phyloP scores from a whole-genome alignment of 495 filamentous ascomycete species.

The Xylaria scruposa region DNA sequence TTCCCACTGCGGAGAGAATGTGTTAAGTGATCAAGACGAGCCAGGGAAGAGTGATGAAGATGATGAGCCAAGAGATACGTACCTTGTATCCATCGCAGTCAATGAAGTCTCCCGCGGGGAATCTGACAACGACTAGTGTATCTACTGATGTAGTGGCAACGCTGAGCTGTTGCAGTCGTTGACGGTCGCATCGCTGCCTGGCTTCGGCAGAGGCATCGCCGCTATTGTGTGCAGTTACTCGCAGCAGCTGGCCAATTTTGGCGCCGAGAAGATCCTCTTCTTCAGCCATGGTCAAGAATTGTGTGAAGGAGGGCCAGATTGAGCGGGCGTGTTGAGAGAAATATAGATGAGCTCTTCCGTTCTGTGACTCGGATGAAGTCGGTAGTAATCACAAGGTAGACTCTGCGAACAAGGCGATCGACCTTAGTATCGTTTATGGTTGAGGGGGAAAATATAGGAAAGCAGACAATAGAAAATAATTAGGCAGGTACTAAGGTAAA shows the following conservation, averaged over 20 bases:
- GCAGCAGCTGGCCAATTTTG: not conserved
- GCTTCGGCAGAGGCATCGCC: not conserved
- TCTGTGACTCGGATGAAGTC: not conserved
- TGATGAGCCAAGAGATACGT: slow-evolving; percentile 17
- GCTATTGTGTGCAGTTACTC: not conserved
- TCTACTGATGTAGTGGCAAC: slow-evolving; percentile 51
- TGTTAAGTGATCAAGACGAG: slow-evolving; percentile 22
- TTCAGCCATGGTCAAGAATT: not conserved
- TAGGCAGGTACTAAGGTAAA: not conserved
- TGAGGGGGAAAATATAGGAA: not conserved
- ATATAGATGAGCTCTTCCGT: not conserved
- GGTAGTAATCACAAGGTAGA: not conserved
- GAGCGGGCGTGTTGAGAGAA: not conserved
- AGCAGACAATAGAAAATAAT: not conserved
- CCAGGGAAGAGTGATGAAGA: not conserved
- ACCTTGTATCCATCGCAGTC: slow-evolving; percentile 35
- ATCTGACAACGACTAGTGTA: slow-evolving; percentile 63
- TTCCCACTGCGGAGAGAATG: slow-evolving; percentile 34
- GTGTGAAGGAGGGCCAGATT: not conserved
- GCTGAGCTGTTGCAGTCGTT: slow-evolving; percentile 33
- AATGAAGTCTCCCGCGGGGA: slow-evolving; percentile 42
- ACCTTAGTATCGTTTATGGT: not conserved
- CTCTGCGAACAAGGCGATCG: not conserved
- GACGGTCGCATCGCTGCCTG: slow-evolving; percentile 33
- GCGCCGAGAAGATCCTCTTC: not conserved